phyloP scores from a whole-genome alignment of 2,329 filamentous ascomycete genomes.

The Colletotrichum sp. region DNA sequence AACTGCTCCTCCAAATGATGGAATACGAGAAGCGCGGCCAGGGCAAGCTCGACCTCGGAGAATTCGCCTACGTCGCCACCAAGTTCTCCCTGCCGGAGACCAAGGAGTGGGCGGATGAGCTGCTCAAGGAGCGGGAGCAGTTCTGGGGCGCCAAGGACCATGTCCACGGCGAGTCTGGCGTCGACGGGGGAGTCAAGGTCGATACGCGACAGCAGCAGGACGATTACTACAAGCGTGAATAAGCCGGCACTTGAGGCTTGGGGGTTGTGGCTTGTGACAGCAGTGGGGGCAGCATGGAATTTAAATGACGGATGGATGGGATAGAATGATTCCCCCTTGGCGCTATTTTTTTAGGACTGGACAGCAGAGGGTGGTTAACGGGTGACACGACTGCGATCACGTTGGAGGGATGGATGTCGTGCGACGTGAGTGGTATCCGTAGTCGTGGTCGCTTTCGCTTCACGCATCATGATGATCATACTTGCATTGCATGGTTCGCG shows the following conservation, averaged over 20 bases:
- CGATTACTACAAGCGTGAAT: slow-evolving; percentile 49
- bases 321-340: not conserved
- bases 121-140: slow-evolving; percentile 76
- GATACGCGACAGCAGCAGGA: slow-evolving; percentile 47
- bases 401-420: not conserved
- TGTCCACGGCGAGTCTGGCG: slow-evolving; percentile 50
- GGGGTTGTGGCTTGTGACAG: not conserved
- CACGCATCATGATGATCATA: not conserved
- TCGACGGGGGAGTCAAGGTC: slow-evolving; percentile 38
- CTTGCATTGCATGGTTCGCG: not conserved
- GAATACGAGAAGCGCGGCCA: slow-evolving; percentile 85
- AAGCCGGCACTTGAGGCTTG: not conserved
- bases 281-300: not conserved
- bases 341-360: not conserved
- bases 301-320: not conserved
- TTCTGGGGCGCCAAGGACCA: slow-evolving; percentile 69
- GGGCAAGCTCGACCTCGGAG: slow-evolving; percentile 75
- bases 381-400: not conserved
- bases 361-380: not conserved
- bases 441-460: not conserved
- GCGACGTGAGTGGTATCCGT: not conserved
- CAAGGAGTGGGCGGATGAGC: slow-evolving; percentile 76
- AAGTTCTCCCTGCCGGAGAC: slow-evolving; percentile 80
- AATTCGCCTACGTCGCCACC: slow-evolving; percentile 82
- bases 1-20: slow-evolving; percentile 91